Evolutionary conservation across 768 basidiomycete genomes (phyloP).

Genomic region (Termitomyces sp.): DNA sequence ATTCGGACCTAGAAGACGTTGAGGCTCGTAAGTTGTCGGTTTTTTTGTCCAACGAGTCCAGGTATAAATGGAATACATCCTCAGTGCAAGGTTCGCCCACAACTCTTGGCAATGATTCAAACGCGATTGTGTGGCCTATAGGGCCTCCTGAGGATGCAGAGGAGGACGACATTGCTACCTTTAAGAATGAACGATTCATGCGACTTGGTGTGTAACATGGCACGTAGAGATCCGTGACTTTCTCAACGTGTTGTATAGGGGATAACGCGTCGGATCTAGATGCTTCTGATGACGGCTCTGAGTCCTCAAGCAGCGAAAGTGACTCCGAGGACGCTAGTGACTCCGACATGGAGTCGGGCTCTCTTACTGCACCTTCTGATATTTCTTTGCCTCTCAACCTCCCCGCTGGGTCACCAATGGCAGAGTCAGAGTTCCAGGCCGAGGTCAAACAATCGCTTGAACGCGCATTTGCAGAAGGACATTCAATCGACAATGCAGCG

Average conservation of each 20-base stretch:
- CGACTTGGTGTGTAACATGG: conserved; percentile 55
- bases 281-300: conserved; percentile 55
- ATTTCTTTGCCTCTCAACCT: conserved; percentile 40
- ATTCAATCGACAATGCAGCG: conserved; percentile 88
- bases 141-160: conserved; percentile 61
- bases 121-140: conserved; percentile 81
- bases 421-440: conserved; percentile 65
- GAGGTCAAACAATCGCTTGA: conserved; percentile 86
- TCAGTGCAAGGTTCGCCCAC: conserved; percentile 48
- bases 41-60: neutral
- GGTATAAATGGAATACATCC: conserved; percentile 1
- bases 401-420: conserved; percentile 36
- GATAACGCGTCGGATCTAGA: conserved; percentile 63
- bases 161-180: conserved; percentile 58
- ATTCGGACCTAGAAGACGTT: conserved; percentile 66
- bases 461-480: conserved; percentile 88
- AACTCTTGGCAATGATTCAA: conserved; percentile 63
- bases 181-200: conserved; percentile 67
- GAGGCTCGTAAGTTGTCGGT: conserved; percentile 53
- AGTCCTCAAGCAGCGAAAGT: conserved; percentile 50
- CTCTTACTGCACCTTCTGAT: conserved; percentile 45
- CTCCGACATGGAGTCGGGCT: conserved; percentile 27
- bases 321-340: conserved; percentile 41
- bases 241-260: conserved; percentile 31
- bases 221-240: neutral